These are phyloP conservation scores for Leishmania braziliensis DNA, from an alignment of 208 protist species.

Conservation along the genomic window DNA sequence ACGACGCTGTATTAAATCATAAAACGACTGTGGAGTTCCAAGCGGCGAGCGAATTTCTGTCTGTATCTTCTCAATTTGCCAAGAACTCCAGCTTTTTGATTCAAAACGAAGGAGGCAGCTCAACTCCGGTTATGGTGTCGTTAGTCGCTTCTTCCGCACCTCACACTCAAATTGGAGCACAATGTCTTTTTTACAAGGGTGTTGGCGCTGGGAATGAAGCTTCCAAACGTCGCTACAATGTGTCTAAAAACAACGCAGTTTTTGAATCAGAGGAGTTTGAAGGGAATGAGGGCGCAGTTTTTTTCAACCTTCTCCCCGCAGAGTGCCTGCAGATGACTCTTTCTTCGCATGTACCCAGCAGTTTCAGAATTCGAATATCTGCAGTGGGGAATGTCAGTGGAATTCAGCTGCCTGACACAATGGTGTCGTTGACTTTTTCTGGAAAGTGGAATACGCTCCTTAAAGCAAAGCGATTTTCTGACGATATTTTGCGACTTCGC, in stretches of 20 bases:
- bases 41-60: constrained; percentile 17
- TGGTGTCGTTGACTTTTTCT: constrained; percentile 24
- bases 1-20: constrained; percentile 42
- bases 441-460: constrained; percentile 37
- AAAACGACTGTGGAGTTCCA: constrained; percentile 35
- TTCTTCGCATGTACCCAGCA: constrained; percentile 34
- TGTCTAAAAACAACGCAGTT: constrained; percentile 51
- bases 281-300: constrained; percentile 33
- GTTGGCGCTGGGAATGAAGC: background rate
- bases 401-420: constrained; percentile 25
- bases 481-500: constrained; percentile 35
- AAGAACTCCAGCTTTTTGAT: constrained; percentile 60
- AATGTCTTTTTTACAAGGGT: constrained; percentile 41
- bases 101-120: constrained; percentile 35
- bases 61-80: constrained; percentile 45
- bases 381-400: constrained; percentile 26
- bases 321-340: constrained; percentile 58
- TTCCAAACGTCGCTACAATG: constrained; percentile 36
- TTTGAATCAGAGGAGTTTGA: constrained; percentile 35
- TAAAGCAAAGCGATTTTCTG: constrained; percentile 29
- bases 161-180: constrained; percentile 8
- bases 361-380: constrained; percentile 28
- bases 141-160: constrained; percentile 9
- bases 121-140: constrained; percentile 45
- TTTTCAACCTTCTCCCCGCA: constrained; percentile 39